These are phyloP conservation scores for Lepiota venenata DNA, from an alignment of 768 basidiomycete genomes.

Conservation along the genomic window DNA sequence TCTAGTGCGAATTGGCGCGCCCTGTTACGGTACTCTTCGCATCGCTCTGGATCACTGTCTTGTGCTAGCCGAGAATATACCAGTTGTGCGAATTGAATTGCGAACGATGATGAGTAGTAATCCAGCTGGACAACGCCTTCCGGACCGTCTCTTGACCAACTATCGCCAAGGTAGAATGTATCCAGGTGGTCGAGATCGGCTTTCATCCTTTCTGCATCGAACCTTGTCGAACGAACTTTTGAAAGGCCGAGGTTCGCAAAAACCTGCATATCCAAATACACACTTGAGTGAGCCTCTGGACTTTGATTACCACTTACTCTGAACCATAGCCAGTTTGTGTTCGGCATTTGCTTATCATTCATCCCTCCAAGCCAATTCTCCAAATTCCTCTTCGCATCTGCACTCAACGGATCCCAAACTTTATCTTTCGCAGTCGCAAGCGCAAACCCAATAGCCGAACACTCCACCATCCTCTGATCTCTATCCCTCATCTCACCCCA, in stretches of 20 bases:
- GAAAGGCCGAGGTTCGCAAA: slow-evolving; percentile 73
- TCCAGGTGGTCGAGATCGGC: slow-evolving; percentile 74
- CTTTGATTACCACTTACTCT: slow-evolving; percentile 37
- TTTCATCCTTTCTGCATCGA: slow-evolving; percentile 59
- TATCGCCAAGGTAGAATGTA: slow-evolving; percentile 73
- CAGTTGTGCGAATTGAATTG: slow-evolving; percentile 73
- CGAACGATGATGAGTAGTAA: slow-evolving; percentile 78
- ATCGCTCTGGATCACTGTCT: slow-evolving; percentile 58
- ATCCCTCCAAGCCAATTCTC: slow-evolving; percentile 70
- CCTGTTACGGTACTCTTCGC: slow-evolving; percentile 61
- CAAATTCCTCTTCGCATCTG: slow-evolving; percentile 51
- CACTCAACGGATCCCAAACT: slow-evolving; percentile 58
- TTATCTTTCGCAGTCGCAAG: slow-evolving; percentile 63
- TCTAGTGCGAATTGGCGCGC: slow-evolving; percentile 63
- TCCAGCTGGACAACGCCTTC: slow-evolving; percentile 77
- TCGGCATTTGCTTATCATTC: slow-evolving; percentile 82
- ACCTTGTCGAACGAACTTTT: slow-evolving; percentile 55
- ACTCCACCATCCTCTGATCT: slow-evolving; percentile 83
- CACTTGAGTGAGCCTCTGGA: neutral
- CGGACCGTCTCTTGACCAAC: slow-evolving; percentile 78
- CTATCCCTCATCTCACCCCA: slow-evolving; percentile 75
- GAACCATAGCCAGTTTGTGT: slow-evolving; percentile 86
- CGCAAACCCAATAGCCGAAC: slow-evolving; percentile 71
- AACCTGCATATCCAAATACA: slow-evolving; percentile 36
- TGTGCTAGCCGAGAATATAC: slow-evolving; percentile 66